Percentiles rank a stretch among this genome's conserved stretches.
phyloP scores from a whole-genome alignment of 2,329 filamentous ascomycete genomes.

The Elsinoe ampelina region DNA sequence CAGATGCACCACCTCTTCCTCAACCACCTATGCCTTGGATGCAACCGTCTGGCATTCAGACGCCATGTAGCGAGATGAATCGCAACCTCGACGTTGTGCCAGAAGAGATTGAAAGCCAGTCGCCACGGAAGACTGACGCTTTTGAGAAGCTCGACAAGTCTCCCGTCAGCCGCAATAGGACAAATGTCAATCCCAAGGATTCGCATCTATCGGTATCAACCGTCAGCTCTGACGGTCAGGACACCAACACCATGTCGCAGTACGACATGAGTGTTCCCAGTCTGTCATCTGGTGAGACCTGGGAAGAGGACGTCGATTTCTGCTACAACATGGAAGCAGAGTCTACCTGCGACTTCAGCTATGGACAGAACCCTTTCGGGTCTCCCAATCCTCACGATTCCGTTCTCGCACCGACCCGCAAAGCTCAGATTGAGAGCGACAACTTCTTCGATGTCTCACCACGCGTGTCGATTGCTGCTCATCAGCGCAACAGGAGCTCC shows the following conservation, averaged over 20 bases:
- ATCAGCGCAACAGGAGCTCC: constrained; percentile 5
- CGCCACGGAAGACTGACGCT: background rate
- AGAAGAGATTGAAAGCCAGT: constrained; percentile 34
- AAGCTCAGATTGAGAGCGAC: background rate
- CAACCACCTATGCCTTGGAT: constrained; percentile 32
- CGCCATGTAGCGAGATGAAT: constrained; percentile 25
- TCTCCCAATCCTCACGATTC: constrained; percentile 15
- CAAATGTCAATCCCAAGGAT: background rate
- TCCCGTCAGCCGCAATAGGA: background rate
- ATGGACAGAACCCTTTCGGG: constrained; percentile 29
- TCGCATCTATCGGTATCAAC: background rate
- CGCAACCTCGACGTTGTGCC: constrained; percentile 36
- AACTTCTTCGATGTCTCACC: constrained; percentile 10
- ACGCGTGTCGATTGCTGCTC: background rate
- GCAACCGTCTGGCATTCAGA: constrained; percentile 23
- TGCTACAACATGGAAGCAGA: constrained; percentile 54
- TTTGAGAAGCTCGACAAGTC: background rate
- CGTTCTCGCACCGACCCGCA: constrained; percentile 8
- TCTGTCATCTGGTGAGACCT: constrained; percentile 35
- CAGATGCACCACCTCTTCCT: constrained; percentile 1
- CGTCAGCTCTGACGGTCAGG: constrained; percentile 7
- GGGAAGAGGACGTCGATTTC: constrained; percentile 56
- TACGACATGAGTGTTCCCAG: constrained; percentile 16
- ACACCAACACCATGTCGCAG: constrained; percentile 10
- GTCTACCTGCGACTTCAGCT: constrained; percentile 52